phyloP scores from a whole-genome alignment of 2,329 filamentous ascomycete species.

The Bipolaris sorokiniana region DNA sequence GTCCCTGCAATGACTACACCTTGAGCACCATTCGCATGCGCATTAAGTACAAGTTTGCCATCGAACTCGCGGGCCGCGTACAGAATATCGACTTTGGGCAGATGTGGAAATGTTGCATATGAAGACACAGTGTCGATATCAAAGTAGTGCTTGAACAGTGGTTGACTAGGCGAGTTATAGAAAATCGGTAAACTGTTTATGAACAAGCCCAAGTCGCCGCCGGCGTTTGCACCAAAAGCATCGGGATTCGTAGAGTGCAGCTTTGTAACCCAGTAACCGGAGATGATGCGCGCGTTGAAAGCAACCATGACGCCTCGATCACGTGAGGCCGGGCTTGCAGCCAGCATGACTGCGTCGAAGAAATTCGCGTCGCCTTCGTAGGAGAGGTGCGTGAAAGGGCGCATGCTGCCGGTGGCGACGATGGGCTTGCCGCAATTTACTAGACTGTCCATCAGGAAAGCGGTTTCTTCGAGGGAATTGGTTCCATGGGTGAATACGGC shows the following conservation, averaged over 20 bases:
- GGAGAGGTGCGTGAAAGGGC: slow-evolving; percentile 33
- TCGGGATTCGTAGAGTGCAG: slow-evolving; percentile 34
- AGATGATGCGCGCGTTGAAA: slow-evolving; percentile 38
- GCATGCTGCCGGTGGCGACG: slow-evolving; percentile 34
- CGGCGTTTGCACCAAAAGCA: slow-evolving; percentile 33
- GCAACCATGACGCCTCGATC: slow-evolving; percentile 37
- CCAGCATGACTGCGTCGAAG: slow-evolving; percentile 36
- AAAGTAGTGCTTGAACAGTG: slow-evolving; percentile 31
- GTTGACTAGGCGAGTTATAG: slow-evolving; percentile 33
- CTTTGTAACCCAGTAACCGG: slow-evolving; percentile 37
- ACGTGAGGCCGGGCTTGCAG: slow-evolving; percentile 27
- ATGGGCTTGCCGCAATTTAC: slow-evolving; percentile 39
- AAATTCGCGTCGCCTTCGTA: slow-evolving; percentile 40
- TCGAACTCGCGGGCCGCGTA: slow-evolving; percentile 40
- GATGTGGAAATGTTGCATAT: slow-evolving; percentile 22
- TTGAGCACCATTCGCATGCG: slow-evolving; percentile 30
- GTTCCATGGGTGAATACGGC: slow-evolving; percentile 40
- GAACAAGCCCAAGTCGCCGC: slow-evolving; percentile 35
- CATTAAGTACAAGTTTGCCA: slow-evolving; percentile 31
- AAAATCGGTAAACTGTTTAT: slow-evolving; percentile 36
- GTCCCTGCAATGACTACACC: slow-evolving; percentile 39
- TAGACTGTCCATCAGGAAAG: slow-evolving; percentile 35
- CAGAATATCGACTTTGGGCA: slow-evolving; percentile 41
- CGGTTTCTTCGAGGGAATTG: slow-evolving; percentile 40
- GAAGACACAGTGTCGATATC: slow-evolving; percentile 21